Percentiles rank a stretch among this genome's conserved stretches.
Conservation (phyloP, 441 rosid species). For the Capsella rubella region DNA sequence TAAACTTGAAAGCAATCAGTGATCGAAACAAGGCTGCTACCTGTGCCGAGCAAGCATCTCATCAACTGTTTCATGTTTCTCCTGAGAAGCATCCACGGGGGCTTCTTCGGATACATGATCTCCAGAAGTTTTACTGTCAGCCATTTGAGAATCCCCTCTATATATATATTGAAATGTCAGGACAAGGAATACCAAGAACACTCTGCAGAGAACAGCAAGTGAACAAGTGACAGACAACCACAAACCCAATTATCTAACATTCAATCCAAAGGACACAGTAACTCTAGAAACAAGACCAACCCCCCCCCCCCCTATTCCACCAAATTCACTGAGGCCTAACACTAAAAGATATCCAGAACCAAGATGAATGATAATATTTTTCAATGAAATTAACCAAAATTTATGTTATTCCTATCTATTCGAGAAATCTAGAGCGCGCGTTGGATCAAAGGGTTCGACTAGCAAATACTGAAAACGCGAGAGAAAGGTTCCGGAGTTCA, state of each 20-base stretch:
- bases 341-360: no score
- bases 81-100: constrained; percentile 28
- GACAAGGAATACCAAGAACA: neutral
- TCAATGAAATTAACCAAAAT: neutral
- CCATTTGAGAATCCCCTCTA: constrained; percentile 34
- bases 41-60: constrained; percentile 50
- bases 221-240: neutral
- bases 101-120: constrained; percentile 16
- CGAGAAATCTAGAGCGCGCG: neutral
- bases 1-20: neutral
- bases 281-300: neutral
- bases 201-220: constrained; percentile 4
- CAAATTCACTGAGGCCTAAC: neutral
- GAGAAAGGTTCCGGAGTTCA: neutral
- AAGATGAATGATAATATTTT: no score
- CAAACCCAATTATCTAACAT: neutral
- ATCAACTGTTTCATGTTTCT: constrained; percentile 39
- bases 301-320: neutral
- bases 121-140: constrained; percentile 16
- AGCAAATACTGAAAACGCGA: neutral
- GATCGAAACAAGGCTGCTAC: constrained; percentile 6
- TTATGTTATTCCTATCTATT: neutral
- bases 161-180: neutral
- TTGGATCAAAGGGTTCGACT: neutral
- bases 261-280: neutral